A percentile compares a stretch with the other conserved stretches of the same genome.
phyloP scores from a whole-genome alignment of 352 stramenopile genomes.

The Globisporangium orthogonon region DNA sequence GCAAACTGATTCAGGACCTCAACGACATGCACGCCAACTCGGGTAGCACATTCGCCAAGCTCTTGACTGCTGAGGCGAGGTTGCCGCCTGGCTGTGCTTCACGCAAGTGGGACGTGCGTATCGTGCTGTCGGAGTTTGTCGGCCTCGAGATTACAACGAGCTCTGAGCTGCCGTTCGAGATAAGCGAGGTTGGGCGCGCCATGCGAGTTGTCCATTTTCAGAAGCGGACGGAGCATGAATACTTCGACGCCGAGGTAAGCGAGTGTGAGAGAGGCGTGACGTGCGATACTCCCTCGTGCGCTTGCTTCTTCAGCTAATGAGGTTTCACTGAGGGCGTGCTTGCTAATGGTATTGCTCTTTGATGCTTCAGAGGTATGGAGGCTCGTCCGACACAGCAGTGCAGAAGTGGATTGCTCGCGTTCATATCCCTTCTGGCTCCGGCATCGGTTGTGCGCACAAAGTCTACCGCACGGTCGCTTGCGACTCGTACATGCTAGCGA shows the following conservation, averaged over 20 bases:
- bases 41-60: background rate
- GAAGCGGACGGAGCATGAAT: background rate
- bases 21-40: background rate
- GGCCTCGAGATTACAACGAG: background rate
- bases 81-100: background rate
- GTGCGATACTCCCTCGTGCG: no score
- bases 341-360: background rate
- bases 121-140: background rate
- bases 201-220: background rate
- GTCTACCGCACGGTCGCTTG: background rate
- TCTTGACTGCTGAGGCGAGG: background rate
- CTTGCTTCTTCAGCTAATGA: no score
- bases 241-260: background rate
- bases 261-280: no score
- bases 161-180: conserved; percentile 2
- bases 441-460: background rate
- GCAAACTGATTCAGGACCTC: background rate
- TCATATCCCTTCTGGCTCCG: background rate
- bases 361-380: background rate
- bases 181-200: background rate
- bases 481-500: background rate
- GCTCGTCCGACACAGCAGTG: background rate
- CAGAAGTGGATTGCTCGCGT: background rate
- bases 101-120: background rate
- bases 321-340: no score